These are phyloP conservation scores for Alternaria sp. DNA, from an alignment of 2,329 filamentous ascomycete species.

Conservation along the genomic window DNA sequence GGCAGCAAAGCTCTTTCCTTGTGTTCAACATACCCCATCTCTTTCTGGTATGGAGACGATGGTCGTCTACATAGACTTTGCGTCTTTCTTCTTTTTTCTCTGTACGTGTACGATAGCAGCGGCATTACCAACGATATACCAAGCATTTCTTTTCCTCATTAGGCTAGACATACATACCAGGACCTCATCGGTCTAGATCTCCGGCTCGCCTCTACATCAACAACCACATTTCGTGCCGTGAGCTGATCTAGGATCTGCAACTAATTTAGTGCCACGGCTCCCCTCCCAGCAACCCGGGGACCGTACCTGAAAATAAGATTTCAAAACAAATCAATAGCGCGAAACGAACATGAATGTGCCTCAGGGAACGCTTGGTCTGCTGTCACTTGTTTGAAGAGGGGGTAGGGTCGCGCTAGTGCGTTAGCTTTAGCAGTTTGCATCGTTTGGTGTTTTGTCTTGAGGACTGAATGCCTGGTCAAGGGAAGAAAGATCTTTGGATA, in stretches of 20 bases:
- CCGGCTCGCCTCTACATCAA: background rate
- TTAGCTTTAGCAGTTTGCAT: background rate
- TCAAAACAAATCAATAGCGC: conserved; percentile 12
- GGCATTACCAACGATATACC: background rate
- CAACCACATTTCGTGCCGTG: background rate
- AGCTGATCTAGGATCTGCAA: background rate
- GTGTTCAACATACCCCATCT: conserved; percentile 4
- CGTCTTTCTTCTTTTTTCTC: background rate
- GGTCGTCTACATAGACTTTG: background rate
- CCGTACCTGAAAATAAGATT: background rate
- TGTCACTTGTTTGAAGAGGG: conserved; percentile 3
- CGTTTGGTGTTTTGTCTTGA: background rate
- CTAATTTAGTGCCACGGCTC: background rate
- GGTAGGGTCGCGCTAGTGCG: conserved; percentile 2
- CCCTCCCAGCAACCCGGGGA: conserved; percentile 2
- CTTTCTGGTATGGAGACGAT: background rate
- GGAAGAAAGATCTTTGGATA: background rate
- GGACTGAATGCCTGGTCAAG: background rate
- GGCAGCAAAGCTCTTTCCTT: conserved; percentile 6
- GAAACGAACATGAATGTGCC: conserved; percentile 6
- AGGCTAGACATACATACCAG: background rate
- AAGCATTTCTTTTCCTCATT: background rate
- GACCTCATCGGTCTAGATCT: background rate
- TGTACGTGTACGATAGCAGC: background rate
- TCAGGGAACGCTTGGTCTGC: conserved; percentile 2